Conservation (phyloP, 2,329 filamentous ascomycete species). For the Waltergamsia citrina region DNA sequence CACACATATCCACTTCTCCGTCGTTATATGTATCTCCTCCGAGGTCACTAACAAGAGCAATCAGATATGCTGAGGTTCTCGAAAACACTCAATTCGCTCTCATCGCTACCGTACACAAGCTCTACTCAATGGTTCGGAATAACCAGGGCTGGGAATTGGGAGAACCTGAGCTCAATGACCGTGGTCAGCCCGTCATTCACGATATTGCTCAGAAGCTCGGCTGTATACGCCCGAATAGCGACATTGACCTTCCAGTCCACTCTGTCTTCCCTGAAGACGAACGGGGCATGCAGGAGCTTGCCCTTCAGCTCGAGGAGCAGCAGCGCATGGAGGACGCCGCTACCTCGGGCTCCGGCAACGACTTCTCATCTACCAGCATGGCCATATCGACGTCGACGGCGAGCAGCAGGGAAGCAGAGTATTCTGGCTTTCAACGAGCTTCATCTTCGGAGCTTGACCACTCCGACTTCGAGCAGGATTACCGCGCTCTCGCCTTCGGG, state of each 20-base stretch:
- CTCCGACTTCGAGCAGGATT: constrained; percentile 16
- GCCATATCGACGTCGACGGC: constrained; percentile 12
- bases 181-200: constrained; percentile 54
- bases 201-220: constrained; percentile 56
- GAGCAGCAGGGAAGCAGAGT: constrained; percentile 3
- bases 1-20: constrained; percentile 11
- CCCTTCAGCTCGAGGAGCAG: constrained; percentile 40
- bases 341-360: not conserved
- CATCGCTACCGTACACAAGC: constrained; percentile 55
- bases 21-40: not conserved
- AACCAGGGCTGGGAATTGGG: constrained; percentile 50
- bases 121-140: constrained; percentile 54
- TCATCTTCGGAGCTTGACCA: constrained; percentile 47
- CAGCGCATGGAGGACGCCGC: constrained; percentile 27
- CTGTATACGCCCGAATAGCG: constrained; percentile 53
- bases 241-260: constrained; percentile 48
- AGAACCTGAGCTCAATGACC: constrained; percentile 55
- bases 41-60: not conserved
- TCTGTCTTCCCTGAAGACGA: constrained; percentile 54
- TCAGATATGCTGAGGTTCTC: constrained; percentile 53
- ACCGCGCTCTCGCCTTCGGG: constrained; percentile 6
- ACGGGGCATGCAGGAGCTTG: constrained; percentile 45
- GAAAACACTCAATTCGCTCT: constrained; percentile 57
- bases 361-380: constrained; percentile 22
- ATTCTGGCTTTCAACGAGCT: constrained; percentile 29